These are phyloP conservation scores for Suillus placidus DNA, from an alignment of 768 basidiomycete genomes.

Conservation along the genomic window DNA sequence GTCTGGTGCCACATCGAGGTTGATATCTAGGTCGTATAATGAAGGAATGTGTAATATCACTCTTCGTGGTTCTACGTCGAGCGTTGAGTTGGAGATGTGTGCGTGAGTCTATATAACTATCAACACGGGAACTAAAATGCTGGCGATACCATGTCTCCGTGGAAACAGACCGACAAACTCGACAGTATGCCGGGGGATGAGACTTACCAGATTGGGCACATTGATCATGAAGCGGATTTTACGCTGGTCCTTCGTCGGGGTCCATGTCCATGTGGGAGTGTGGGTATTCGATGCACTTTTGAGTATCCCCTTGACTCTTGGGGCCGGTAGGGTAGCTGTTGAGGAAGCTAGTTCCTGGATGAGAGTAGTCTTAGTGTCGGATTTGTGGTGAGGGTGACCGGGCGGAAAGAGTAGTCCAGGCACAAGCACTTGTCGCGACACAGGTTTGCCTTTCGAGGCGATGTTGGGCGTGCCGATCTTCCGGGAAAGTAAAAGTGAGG, in stretches of 20 bases:
- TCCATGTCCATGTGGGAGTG: constrained; percentile 57
- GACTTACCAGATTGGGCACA: constrained; percentile 61
- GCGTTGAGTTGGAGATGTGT: constrained; percentile 47
- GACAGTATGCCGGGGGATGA: constrained; percentile 8
- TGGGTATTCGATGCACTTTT: constrained; percentile 30
- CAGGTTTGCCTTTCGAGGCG: constrained; percentile 69
- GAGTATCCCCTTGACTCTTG: constrained; percentile 45
- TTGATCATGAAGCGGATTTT: constrained; percentile 51
- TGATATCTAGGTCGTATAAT: constrained; percentile 55
- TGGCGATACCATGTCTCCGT: not conserved
- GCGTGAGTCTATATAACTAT: constrained; percentile 46
- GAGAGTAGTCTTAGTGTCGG: constrained; percentile 14
- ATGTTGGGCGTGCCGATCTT: constrained; percentile 78
- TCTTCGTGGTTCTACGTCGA: constrained; percentile 69
- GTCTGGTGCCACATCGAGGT: constrained; percentile 44
- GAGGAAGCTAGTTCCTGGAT: constrained; percentile 41
- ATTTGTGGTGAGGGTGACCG: constrained; percentile 21
- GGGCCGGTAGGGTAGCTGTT: constrained; percentile 39
- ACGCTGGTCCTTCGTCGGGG: constrained; percentile 37
- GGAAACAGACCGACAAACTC: constrained; percentile 10
- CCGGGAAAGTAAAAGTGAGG: constrained; percentile 62
- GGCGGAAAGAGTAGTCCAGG: constrained; percentile 46
- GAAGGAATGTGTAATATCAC: constrained; percentile 54
- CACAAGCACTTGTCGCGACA: constrained; percentile 57
- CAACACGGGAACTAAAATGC: constrained; percentile 1